Evolutionary conservation across 352 stramenopile species (phyloP), one percentile per base, ranked within the genome.

Genomic region (Globisporangium solare): DNA sequence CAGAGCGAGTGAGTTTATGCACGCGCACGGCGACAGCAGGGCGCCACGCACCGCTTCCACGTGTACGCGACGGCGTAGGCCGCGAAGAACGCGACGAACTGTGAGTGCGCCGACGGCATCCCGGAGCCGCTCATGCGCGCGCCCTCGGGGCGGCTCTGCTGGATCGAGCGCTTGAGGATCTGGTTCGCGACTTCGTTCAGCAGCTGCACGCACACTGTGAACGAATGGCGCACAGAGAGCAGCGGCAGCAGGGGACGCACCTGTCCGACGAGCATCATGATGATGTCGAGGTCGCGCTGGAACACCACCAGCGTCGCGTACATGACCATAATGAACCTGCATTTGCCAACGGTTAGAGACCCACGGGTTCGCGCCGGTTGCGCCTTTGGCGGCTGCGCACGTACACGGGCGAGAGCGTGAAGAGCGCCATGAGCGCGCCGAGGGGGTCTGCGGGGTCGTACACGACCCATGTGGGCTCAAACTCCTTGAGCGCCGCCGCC

Each of bases 241-340:
- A 35, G 27, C 7, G 10, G n/a, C n/a, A n/a, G n/a, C n/a, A n/a
- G n/a, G 6, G 27, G 11, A 41, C 24, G 3, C 54, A 92, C 81
- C 68, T 94, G 83, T 6, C 85, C 85, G 20, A 84, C 47, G 39
- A 93, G 67, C 65, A 92, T 76, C 15, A 64, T 71, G 32, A 91
- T 79, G 47, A 67, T 82, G 68, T 92, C 76, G 41, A 94, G 59
- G 58, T 94, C 85, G 47, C 85, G 76, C 70, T 92, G 83, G 51
- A 86, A 92, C 11, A 74, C 67, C 21, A 93, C 67, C 39, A 92
- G 63, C 54, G 85, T 93, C 49, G 76, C 58, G 67, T 89, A 89
- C 71, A 89, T 89, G 66, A 94, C 83, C 61, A 89, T 79, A 60
- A 94, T 71, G 61, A 92, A 94, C 48, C 84, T 94, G 66, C 13